Percentiles rank a stretch among this genome's conserved stretches.
These are phyloP conservation scores for Colletotrichum sp. DNA, from an alignment of 2,329 filamentous ascomycete species.

Conservation along the genomic window DNA sequence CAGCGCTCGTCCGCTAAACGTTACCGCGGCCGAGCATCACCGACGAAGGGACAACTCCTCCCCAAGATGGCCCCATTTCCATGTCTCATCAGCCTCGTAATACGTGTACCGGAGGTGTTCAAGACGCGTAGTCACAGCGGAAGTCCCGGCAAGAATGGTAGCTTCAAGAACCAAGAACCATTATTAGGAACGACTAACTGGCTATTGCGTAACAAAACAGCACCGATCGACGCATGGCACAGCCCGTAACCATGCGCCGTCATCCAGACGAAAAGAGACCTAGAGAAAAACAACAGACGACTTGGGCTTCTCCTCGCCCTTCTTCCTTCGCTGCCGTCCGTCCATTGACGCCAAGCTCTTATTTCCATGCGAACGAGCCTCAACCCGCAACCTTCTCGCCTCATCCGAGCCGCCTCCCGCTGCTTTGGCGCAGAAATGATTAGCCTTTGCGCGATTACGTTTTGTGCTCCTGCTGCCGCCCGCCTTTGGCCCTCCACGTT, in stretches of 20 bases:
- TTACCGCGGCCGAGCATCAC: background rate
- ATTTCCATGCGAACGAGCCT: background rate
- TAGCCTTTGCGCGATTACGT: background rate
- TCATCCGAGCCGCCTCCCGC: background rate
- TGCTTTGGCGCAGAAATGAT: background rate
- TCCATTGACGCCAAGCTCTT: background rate
- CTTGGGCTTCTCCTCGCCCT: background rate
- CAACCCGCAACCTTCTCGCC: background rate
- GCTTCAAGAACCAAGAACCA: background rate
- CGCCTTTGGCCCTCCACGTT: background rate
- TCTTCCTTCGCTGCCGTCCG: background rate
- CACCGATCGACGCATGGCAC: background rate
- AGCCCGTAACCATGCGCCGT: background rate
- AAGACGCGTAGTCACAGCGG: background rate
- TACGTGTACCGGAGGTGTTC: background rate
- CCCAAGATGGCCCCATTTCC: background rate
- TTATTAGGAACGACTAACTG: background rate
- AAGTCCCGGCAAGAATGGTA: background rate
- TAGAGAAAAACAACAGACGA: background rate
- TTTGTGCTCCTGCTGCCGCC: background rate
- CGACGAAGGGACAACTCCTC: background rate
- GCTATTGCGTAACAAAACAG: background rate
- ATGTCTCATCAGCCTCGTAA: background rate
- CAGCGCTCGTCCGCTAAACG: background rate
- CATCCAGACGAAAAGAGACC: background rate